Base-by-base conservation (phyloP, 192 early-diverging fungal genomes). In the Coemansia furcata region DNA sequence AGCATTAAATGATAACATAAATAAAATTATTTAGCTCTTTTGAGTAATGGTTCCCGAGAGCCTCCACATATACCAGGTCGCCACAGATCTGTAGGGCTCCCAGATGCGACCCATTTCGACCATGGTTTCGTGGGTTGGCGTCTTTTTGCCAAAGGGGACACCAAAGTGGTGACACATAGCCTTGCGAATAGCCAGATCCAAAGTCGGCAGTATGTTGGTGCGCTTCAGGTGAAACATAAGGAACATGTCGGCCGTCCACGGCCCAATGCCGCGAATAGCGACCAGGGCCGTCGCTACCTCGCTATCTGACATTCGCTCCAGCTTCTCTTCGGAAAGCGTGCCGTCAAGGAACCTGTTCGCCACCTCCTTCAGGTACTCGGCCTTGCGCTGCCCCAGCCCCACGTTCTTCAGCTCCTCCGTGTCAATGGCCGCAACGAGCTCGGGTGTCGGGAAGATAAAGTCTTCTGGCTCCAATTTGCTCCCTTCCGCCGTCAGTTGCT, bases 171-270 rank as follows among this genome's bases (percentile, higher is more conserved):
- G 61, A 43, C 84, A 78, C 73, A 92, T 85, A 2, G 85, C 89
- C 69, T 87, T 88, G 46, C 85, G 85, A 4, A 92, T 72, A 21
- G 85, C 90, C 55, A 87, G 60, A 57, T 92, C 91, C 29, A 85
- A 69, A 15, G 87, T 80, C 0, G 91, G 91, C 14, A 92, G 81
- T 19, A 92, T 83, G 69, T 92, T 86, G 0, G 90, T 87, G 38
- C 87, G 85, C 64, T 86, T 77, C 7, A 92, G 67, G 46, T 91
- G 82, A 65, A 92, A 89, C 79, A 92, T 90, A 30, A 90, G 72
- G 62, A 90, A 90, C 89, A 90, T 92, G 63, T 91, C 87, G 8
- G 86, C 89, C 2, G 87, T 88, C 86, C 88, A 89, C 82, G 78
- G 73, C 2, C 90, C 90, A 55, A 92, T 89, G 5, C 90, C 90